Conservation (phyloP, 306 rosid species). For the Rosa persica region DNA sequence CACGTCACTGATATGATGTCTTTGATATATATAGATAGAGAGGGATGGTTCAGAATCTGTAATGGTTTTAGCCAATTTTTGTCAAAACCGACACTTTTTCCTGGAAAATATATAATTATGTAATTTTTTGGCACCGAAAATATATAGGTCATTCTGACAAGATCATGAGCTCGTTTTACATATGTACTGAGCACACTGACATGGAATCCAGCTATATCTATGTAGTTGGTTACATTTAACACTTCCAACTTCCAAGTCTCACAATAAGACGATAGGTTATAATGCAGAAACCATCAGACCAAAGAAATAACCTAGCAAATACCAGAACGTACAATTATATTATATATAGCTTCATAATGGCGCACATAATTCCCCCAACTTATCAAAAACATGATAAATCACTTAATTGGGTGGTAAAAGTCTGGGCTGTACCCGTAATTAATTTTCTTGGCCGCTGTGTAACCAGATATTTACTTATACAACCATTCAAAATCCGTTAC, state of each 20-base stretch:
- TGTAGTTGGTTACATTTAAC: background rate
- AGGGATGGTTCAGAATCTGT: background rate
- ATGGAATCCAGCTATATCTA: background rate
- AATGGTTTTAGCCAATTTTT: background rate
- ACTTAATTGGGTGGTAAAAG: background rate
- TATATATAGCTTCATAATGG: background rate
- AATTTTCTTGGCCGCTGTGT: slow-evolving; percentile 35
- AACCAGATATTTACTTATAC: slow-evolving; percentile 38
- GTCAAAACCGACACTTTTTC: background rate
- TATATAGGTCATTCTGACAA: background rate
- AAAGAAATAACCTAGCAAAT: background rate
- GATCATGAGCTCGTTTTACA: background rate
- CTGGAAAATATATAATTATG: background rate
- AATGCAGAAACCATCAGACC: background rate
- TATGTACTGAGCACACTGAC: background rate
- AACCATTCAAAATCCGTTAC: slow-evolving; percentile 50
- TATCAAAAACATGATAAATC: background rate
- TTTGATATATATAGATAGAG: background rate
- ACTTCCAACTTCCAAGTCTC: background rate
- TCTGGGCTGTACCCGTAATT: slow-evolving; percentile 35
- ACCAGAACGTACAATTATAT: background rate
- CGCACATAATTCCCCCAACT: background rate
- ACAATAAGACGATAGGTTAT: background rate
- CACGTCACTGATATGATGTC: background rate
- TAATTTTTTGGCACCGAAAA: background rate